These are phyloP conservation scores for Sutorius eximius DNA, from an alignment of 1,284 basidiomycete species.

Conservation along the genomic window DNA sequence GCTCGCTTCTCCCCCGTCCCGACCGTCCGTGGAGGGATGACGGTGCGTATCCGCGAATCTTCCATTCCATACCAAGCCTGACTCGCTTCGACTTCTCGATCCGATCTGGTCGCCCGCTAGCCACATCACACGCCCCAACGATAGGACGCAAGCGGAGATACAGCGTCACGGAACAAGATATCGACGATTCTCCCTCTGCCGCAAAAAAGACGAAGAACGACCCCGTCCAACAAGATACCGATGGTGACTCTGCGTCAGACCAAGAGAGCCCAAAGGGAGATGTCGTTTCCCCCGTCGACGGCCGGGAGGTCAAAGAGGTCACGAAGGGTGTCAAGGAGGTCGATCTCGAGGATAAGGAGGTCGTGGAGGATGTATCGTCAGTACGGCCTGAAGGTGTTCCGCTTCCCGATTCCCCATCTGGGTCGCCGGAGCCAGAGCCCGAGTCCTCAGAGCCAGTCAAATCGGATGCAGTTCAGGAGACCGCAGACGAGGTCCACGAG, in stretches of 20 bases:
- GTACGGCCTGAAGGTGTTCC: slow-evolving; percentile 49
- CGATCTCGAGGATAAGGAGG: slow-evolving; percentile 50
- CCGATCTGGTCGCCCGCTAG: slow-evolving; percentile 37
- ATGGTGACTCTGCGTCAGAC: slow-evolving; percentile 18
- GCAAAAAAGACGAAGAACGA: slow-evolving; percentile 49
- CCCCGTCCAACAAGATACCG: slow-evolving; percentile 23
- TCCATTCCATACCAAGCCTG: slow-evolving; percentile 5
- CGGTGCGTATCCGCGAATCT: slow-evolving; percentile 46
- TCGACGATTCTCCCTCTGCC: slow-evolving; percentile 36
- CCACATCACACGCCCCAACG: slow-evolving; percentile 71
- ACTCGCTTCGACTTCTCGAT: slow-evolving; percentile 13
- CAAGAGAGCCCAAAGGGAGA: slow-evolving; percentile 21
- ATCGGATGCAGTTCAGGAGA: slow-evolving; percentile 34
- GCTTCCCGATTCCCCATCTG: slow-evolving; percentile 47
- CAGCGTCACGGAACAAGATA: slow-evolving; percentile 52
- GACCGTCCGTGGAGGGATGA: slow-evolving; percentile 76
- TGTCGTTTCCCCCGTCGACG: slow-evolving; percentile 31
- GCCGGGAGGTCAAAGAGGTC: slow-evolving; percentile 63
- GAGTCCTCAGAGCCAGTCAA: slow-evolving; percentile 17
- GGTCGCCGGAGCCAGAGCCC: slow-evolving; percentile 17
- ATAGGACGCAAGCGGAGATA: slow-evolving; percentile 64
- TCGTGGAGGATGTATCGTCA: slow-evolving; percentile 15
- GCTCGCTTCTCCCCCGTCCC: slow-evolving; percentile 65
- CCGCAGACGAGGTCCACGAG: slow-evolving; percentile 31
- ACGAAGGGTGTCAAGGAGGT: slow-evolving; percentile 69